Evolutionary conservation across 2,329 filamentous ascomycete genomes (phyloP).

Genomic region (Aschersonia sp.): DNA sequence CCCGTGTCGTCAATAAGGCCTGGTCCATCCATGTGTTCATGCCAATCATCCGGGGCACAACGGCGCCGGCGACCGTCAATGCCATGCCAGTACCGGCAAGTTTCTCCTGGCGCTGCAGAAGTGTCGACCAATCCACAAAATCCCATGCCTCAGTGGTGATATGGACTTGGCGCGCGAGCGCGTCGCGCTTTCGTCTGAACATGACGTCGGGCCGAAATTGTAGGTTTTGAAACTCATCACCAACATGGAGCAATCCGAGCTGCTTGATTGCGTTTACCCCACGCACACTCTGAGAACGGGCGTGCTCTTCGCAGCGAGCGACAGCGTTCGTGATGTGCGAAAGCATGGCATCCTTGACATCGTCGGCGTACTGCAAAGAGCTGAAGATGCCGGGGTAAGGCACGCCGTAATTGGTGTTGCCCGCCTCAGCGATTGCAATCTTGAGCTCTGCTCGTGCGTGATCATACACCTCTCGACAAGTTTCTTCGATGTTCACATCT

Average conservation of each 20-base stretch:
- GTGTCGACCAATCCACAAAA: conserved; percentile 74
- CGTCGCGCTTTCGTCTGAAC: conserved; percentile 76
- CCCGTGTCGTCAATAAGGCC: conserved; percentile 61
- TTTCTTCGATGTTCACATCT: conserved; percentile 69
- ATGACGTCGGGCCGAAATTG: conserved; percentile 86
- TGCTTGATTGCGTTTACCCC: conserved; percentile 83
- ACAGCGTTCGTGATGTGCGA: conserved; percentile 74
- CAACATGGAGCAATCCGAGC: conserved; percentile 75
- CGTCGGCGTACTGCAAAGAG: conserved; percentile 85
- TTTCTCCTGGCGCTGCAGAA: conserved; percentile 89
- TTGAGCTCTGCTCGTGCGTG: conserved; percentile 64
- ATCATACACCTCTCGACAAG: conserved; percentile 73
- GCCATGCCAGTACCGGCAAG: conserved; percentile 89
- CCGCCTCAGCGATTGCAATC: conserved; percentile 61
- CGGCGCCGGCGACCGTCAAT: conserved; percentile 73
- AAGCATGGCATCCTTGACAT: conserved; percentile 83
- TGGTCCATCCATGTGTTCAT: conserved; percentile 84
- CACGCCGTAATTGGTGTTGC: conserved; percentile 65
- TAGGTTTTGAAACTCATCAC: conserved; percentile 71
- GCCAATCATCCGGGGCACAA: conserved; percentile 69
- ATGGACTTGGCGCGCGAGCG: conserved; percentile 70
- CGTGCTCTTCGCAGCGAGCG: conserved; percentile 67
- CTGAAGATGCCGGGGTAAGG: conserved; percentile 74
- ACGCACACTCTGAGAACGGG: conserved; percentile 59
- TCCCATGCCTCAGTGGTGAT: conserved; percentile 81